Conservation (phyloP, 1,284 basidiomycete species). For the Puccinia horiana region DNA sequence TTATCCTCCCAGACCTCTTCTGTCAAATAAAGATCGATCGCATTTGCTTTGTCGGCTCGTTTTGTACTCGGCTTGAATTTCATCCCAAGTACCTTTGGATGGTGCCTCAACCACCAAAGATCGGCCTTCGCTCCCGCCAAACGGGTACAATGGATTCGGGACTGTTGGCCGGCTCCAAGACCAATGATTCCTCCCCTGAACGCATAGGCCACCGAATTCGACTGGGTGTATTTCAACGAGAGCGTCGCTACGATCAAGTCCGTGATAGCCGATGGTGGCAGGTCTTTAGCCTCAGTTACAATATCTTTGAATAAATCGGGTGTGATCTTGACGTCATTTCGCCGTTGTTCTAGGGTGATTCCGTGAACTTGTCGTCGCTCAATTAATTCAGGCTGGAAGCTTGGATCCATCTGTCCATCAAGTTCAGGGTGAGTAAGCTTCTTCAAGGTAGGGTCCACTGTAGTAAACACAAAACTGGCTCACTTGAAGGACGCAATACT, state of each 20-base stretch:
- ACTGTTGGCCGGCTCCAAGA: conserved; percentile 96
- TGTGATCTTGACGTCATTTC: conserved; percentile 89
- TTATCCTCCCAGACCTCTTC: conserved; percentile 76
- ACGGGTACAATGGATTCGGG: conserved; percentile 97
- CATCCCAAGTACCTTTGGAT: conserved; percentile 82
- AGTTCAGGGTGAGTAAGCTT: background rate
- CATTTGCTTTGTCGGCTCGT: conserved; percentile 96
- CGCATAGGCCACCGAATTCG: conserved; percentile 96
- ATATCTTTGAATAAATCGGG: conserved; percentile 79
- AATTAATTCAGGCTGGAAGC: conserved; percentile 71
- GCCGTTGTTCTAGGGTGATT: conserved; percentile 82
- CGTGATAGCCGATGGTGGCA: conserved; percentile 72
- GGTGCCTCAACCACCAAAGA: conserved; percentile 98
- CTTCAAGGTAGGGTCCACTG: no score
- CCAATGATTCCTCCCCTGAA: conserved; percentile 90
- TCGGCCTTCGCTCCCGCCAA: conserved; percentile 98
- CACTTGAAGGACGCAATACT: conserved; percentile 95
- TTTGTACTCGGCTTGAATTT: conserved; percentile 98
- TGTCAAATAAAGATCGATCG: conserved; percentile 93
- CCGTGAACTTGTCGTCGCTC: conserved; percentile 97
- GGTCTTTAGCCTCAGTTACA: conserved; percentile 83
- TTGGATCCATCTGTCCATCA: conserved; percentile 70
- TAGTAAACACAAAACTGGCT: conserved; percentile 48
- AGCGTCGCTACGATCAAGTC: conserved; percentile 93
- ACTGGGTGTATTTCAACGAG: conserved; percentile 97